Percentiles rank a stretch among this genome's conserved stretches.
Evolutionary conservation across 2,329 filamentous ascomycete species (phyloP).

Genomic region (Coccinonectria pachysandricola): DNA sequence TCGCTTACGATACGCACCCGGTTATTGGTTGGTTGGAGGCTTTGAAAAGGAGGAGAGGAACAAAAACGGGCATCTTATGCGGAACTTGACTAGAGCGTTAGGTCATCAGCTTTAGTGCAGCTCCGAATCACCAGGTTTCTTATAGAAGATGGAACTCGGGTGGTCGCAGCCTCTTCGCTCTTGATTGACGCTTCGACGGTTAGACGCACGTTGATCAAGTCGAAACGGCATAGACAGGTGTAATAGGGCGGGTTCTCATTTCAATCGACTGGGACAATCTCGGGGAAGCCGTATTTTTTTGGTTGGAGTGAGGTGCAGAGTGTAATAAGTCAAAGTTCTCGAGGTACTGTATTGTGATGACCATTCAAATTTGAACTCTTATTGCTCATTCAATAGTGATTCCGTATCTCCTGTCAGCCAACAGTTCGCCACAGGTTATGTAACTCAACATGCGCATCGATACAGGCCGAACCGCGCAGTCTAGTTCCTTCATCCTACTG

Average conservation of each 20-base stretch:
- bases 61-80: no score
- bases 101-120: no score
- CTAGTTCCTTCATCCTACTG: background rate
- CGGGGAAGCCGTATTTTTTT: no score
- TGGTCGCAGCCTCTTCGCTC: conserved; percentile 1
- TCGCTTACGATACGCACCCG: conserved; percentile 5
- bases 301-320: conserved; percentile 9
- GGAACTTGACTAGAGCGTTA: no score
- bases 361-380: conserved; percentile 14
- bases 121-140: background rate
- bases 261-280: no score
- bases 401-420: no score
- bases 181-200: conserved; percentile 5
- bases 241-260: conserved; percentile 21
- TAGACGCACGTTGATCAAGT: conserved; percentile 6
- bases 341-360: conserved; percentile 15
- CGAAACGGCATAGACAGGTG: conserved; percentile 20
- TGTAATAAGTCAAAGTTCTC: conserved; percentile 11
- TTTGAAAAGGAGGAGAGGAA: conserved; percentile 6
- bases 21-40: conserved; percentile 3
- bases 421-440: no score
- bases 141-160: background rate
- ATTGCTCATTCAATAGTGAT: no score
- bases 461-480: no score
- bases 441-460: no score